Percentiles rank a stretch among this genome's conserved stretches.
These are phyloP conservation scores for Pestalotiopsis fici DNA, from an alignment of 2,329 filamentous ascomycete species.

Conservation along the genomic window DNA sequence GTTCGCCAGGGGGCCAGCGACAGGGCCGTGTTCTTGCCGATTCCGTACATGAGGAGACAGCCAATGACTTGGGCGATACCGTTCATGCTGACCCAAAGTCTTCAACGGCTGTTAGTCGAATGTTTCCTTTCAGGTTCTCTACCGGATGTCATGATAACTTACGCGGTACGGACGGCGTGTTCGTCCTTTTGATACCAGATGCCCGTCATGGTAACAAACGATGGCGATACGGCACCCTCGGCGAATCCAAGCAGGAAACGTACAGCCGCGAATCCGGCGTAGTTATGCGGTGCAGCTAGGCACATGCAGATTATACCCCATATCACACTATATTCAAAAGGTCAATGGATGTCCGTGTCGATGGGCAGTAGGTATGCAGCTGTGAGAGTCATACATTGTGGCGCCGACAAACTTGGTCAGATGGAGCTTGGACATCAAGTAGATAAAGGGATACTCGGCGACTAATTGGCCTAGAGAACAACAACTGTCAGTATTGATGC, in stretches of 20 bases:
- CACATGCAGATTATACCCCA: constrained; percentile 46
- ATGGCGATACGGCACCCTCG: constrained; percentile 28
- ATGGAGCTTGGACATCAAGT: constrained; percentile 49
- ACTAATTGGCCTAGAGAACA: constrained; percentile 34
- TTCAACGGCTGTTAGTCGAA: not conserved
- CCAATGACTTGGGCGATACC: constrained; percentile 47
- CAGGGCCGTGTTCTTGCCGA: constrained; percentile 40
- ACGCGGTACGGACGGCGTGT: constrained; percentile 31
- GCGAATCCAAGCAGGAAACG: constrained; percentile 44
- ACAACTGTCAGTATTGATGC: constrained; percentile 19
- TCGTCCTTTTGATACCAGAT: constrained; percentile 41
- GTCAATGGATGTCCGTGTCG: not conserved
- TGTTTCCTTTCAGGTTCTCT: no score
- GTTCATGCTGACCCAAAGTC: constrained; percentile 45
- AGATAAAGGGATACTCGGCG: constrained; percentile 50
- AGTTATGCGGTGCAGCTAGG: constrained; percentile 40
- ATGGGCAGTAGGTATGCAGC: no score
- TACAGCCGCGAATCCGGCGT: constrained; percentile 37
- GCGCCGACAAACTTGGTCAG: constrained; percentile 51
- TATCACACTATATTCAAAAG: constrained; percentile 29
- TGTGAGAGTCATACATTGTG: constrained; percentile 36
- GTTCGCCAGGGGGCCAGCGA: constrained; percentile 45
- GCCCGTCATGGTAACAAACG: constrained; percentile 42
- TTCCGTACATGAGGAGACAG: constrained; percentile 50
- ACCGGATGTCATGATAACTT: not conserved